Evolutionary conservation across 345 rosid genomes (phyloP), one percentile per base, ranked within the genome.

Genomic region (Pelargonium nanum): DNA sequence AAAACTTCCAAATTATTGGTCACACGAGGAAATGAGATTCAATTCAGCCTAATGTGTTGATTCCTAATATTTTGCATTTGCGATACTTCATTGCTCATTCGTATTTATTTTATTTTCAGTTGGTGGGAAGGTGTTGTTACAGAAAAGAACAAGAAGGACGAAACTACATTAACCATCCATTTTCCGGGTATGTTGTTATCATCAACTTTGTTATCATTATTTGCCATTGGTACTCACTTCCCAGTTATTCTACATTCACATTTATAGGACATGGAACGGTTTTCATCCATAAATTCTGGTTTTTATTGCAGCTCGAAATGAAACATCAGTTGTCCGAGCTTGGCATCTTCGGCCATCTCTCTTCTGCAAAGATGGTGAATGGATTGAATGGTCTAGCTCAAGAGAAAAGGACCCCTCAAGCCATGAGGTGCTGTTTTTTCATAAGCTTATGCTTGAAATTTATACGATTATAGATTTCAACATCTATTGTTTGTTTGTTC

Each of bases 71-170:
- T 30, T 12, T 30, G 40, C 10, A 30, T 12, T 30, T 6, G 2
- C 48, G 9, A 40, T 12, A 2, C 7, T 53, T 26, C 10, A 9
- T 32, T 28, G 12, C 19, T 53, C 22, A n/a, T 19, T 30, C 19
- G 12, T 7, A 13, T 7, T 21, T n/a, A 16, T 26, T 63, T 68
- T 65, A 45, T 68, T 62, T 59, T 64, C 79, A 94, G 99, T 73
- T 94, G 99, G 99, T 72, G 83, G 89, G 97, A 94, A 77, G 99
- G 96, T 67, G 81, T 86, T 61, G 71, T 94, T 60, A 78, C 82
- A 40, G 97, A 86, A 70, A 88, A 82, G 82, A 81, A 65, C 85
- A 81, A 88, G 81, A 90, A 78, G 55, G 95, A 94, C 70, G 93
- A 81, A 63, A 77, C 81, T 50, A 64, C 77, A 24, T 68, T 83